A percentile compares a stretch with the other conserved stretches of the same genome.
Conservation (phyloP, 805 yeast species). For the Candida argentea region DNA sequence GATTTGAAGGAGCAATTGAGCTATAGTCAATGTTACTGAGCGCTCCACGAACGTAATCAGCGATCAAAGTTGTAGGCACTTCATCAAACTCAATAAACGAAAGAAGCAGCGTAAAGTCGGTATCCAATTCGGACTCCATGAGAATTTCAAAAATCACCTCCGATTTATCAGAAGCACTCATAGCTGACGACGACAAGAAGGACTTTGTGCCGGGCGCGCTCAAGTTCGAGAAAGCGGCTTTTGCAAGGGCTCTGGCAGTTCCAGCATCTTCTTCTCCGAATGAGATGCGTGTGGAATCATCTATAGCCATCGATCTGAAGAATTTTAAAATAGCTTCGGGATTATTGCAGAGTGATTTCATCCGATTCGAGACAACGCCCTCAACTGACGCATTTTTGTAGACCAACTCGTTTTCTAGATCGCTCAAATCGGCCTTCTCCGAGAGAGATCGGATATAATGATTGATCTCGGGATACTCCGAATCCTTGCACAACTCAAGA, state of each 20-base stretch:
- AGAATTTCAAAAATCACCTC: conserved; percentile 5
- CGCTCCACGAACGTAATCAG: conserved; percentile 8
- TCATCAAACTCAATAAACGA: neutral
- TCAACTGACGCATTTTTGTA: conserved; percentile 9
- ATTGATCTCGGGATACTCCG: conserved; percentile 14
- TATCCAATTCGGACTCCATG: conserved; percentile 7
- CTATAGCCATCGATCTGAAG: conserved; percentile 5
- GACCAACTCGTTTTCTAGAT: conserved; percentile 12
- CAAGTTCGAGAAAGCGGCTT: too few relatives aligned
- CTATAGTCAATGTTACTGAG: conserved; percentile 6
- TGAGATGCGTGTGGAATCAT: too few relatives aligned
- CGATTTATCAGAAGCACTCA: neutral
- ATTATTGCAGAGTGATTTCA: conserved; percentile 5
- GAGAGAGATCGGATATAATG: conserved; percentile 22
- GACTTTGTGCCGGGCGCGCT: too few relatives aligned
- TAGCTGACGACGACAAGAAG: too few relatives aligned
- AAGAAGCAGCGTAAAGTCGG: conserved; percentile 7
- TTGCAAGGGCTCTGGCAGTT: too few relatives aligned
- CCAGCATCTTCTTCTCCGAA: too few relatives aligned
- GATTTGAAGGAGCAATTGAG: conserved; percentile 36
- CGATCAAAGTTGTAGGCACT: conserved; percentile 19
- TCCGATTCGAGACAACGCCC: conserved; percentile 10
- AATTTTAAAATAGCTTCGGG: conserved; percentile 7
- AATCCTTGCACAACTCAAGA: conserved; percentile 6
- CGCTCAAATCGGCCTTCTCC: conserved; percentile 10